A percentile compares a stretch with the other conserved stretches of the same genome.
Conservation (phyloP, 768 basidiomycete species). For the Calocybe gangraenosa region DNA sequence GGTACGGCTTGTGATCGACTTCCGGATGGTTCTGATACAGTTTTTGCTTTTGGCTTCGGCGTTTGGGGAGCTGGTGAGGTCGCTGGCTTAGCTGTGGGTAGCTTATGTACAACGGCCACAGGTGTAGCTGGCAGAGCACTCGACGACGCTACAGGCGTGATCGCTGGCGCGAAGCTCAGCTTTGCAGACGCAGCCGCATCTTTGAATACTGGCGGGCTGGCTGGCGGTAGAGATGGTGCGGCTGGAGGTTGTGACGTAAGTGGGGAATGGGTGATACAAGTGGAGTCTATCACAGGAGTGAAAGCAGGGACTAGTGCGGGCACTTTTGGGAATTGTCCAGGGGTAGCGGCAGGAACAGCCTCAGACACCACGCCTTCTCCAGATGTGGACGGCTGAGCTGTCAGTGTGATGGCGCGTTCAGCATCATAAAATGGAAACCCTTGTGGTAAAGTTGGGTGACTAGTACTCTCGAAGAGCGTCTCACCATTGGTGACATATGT, state of each 20-base stretch:
- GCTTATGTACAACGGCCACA: neutral
- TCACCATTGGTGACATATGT: constrained; percentile 12
- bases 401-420: neutral
- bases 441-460: constrained; percentile 12
- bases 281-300: too few species aligned
- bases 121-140: neutral
- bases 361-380: too few species aligned
- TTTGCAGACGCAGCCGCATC: neutral
- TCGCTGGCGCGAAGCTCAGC: neutral
- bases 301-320: too few species aligned
- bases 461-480: constrained; percentile 12
- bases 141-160: neutral
- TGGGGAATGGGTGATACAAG: too few species aligned
- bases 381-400: neutral
- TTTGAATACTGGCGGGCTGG: neutral
- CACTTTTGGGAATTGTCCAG: too few species aligned
- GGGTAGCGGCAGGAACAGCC: too few species aligned
- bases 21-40: neutral
- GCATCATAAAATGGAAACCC: constrained; percentile 15
- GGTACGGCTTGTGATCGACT: neutral
- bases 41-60: neutral
- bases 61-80: neutral
- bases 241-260: neutral
- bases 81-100: neutral
- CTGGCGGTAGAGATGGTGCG: neutral